Base-by-base conservation (phyloP, 257 asterid genomes). In the Solanum ossicruentum region DNA sequence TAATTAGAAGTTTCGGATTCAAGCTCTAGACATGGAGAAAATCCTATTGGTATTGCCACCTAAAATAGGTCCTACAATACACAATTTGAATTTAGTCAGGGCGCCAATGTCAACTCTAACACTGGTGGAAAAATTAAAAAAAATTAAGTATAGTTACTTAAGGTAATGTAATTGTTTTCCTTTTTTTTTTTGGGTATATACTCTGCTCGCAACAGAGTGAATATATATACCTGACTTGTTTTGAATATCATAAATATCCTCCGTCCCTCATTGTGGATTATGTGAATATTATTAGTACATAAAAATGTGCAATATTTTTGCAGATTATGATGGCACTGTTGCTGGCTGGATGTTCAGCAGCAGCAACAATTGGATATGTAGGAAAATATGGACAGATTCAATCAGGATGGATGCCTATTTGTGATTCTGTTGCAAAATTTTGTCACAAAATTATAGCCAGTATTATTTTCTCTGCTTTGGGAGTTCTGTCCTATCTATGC, bases 281-380 rank as follows among this genome's bases (percentile, higher is more conserved):
- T 2, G n/a, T n/a, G 20, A 11, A 72, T 3, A 72, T 6, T 47
- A 45, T 10, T 43, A n/a, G 13, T 47, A 70, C 20, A 71, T 20
- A 41, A 71, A 71, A 23, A 20, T 43, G 13, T 23, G 32, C 8
- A 20, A 7, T 5, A 20, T 9, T 73, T 12, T 49, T 7, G 12
- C 93, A 94, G 98, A 51, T 82, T 5, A 77, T 90, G 86, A 88
- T 86, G 21, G 26, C 85, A 10, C 11, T 93, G 84, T 20, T 93
- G 90, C 87, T 90, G 85, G 91, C 91, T 0, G 96, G 91, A 11
- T 91, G 93, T 84, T 90, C 95, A 39, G 91, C 97, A 32, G 97
- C 97, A 11, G 90, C 93, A 0, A 87, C 97, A 10, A 71, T 92
- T 2, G 98, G 98, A 0, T 89, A 84, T 81, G 80, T 94, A n/a